Base-by-base conservation (phyloP, 345 rosid genomes). In the Viola odorata region DNA sequence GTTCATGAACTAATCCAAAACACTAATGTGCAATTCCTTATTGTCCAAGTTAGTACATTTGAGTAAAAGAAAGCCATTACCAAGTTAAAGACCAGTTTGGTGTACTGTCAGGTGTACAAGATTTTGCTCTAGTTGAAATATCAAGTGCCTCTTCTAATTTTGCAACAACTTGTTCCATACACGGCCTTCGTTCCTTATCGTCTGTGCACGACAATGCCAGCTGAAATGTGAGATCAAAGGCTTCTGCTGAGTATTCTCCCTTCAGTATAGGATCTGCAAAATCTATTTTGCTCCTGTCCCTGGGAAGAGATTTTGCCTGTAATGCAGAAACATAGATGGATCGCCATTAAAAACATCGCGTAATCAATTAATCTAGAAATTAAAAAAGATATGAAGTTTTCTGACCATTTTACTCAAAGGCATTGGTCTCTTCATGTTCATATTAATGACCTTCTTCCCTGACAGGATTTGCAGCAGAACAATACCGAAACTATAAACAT, bases 401-500 rank as follows among this genome's bases (percentile, higher is more conserved):
- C 80, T 63, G 12, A 73, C 81, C 82, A 78, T 68, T 78, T 81
- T 83, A 64, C 66, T 60, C 45, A 83, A 23, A 6, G 74, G 69
- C 71, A 77, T 77, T 57, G 85, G 82, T 47, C 61, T 73, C 57
- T 49, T 65, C 56, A 63, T 55, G 44, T 69, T 68, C 80, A 83
- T 57, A 45, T 80, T 76, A 41, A 83, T 50, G 52, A 83, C 87
- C 47, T 54, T 80, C 72, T 76, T 73, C 50, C 81, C 81, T 0
- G 81, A 78, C 7, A 82, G 72, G 65, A 80, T 75, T 52, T 82
- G 87, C 8, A 75, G 72, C 44, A 80, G 80, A 32, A 80, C 82
- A 13, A 80, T 65, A 37, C 84, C 84, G 48, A 77, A 73, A 69
- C 84, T 80, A 71, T 80, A 80, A 23, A 82, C 81, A 62, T 82